Conservation (phyloP, 371 early-diverging fungal species). For the Mucor racemosus region DNA sequence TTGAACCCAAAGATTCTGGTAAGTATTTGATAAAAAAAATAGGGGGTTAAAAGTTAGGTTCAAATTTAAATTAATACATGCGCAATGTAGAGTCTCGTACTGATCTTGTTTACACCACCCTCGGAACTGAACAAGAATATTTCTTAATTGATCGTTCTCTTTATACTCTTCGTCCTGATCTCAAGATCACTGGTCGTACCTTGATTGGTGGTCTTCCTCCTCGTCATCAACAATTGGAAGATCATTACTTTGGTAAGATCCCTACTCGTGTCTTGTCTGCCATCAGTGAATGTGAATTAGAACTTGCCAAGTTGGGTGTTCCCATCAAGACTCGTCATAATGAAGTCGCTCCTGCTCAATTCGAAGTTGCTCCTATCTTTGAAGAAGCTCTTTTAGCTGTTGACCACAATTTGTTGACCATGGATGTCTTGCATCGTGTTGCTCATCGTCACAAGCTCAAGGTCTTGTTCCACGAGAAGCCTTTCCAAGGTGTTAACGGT, state of each 20-base stretch:
- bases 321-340: slow-evolving; percentile 99
- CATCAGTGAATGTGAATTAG: slow-evolving; percentile 93
- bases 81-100: not conserved
- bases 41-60: not conserved
- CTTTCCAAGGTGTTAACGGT: slow-evolving; percentile 98
- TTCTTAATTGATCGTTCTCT: slow-evolving; percentile 94
- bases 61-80: not conserved
- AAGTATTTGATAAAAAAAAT: not conserved
- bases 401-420: slow-evolving; percentile 98
- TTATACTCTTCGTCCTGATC: slow-evolving; percentile 92
- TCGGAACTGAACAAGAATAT: slow-evolving; percentile 98
- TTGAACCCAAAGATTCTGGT: slow-evolving; percentile 68
- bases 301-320: slow-evolving; percentile 92
- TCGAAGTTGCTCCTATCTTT: slow-evolving; percentile 97
- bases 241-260: slow-evolving; percentile 98
- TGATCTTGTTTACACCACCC: slow-evolving; percentile 71
- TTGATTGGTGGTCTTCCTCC: slow-evolving; percentile 93
- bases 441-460: slow-evolving; percentile 96
- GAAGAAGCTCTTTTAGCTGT: slow-evolving; percentile 95
- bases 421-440: slow-evolving; percentile 96
- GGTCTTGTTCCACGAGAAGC: slow-evolving; percentile 98
- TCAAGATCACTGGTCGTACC: slow-evolving; percentile 95
- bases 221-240: slow-evolving; percentile 97
- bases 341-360: slow-evolving; percentile 99
- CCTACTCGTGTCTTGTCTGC: slow-evolving; percentile 91